Percentiles rank a stretch among this genome's conserved stretches.
phyloP scores from a whole-genome alignment of 345 rosid genomes.

The Eucalyptus polybractea region DNA sequence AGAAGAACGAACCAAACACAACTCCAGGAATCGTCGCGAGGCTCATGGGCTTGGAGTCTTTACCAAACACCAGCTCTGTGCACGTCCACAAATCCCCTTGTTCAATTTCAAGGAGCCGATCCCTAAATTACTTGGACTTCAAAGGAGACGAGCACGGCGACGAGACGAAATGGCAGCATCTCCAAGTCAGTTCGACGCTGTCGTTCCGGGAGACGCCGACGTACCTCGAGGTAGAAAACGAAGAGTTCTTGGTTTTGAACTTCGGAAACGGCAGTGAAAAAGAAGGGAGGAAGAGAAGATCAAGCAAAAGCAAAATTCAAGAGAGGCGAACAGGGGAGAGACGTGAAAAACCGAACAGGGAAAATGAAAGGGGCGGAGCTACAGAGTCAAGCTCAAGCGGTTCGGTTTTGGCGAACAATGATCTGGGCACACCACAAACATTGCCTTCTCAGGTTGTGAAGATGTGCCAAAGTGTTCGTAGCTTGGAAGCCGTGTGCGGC shows the following conservation, averaged over 20 bases:
- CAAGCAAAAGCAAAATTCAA: conserved; percentile 6
- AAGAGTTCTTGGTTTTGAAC: conserved; percentile 48
- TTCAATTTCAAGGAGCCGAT: conserved; percentile 33
- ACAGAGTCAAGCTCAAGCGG: neutral
- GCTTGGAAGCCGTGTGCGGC: conserved; percentile 29
- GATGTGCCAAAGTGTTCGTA: neutral
- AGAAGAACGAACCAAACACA: neutral
- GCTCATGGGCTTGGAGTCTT: conserved; percentile 67
- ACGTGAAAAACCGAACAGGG: neutral
- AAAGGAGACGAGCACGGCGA: neutral
- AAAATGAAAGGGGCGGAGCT: neutral
- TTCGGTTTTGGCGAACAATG: neutral
- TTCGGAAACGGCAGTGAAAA: conserved; percentile 25
- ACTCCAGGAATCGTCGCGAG: conserved; percentile 60
- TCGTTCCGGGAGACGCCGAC: conserved; percentile 22
- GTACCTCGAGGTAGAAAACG: conserved; percentile 54
- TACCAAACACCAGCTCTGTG: conserved; percentile 1
- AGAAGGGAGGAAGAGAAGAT: conserved; percentile 16
- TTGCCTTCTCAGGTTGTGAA: neutral
- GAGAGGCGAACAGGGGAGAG: neutral
- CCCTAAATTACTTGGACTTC: conserved; percentile 25
- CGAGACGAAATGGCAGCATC: conserved; percentile 6
- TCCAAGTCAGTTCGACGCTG: conserved; percentile 18
- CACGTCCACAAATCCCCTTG: neutral
- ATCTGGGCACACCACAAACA: neutral